Evolutionary conservation across 495 filamentous ascomycete species (phyloP).

Genomic region (Penicillium crystallinum): DNA sequence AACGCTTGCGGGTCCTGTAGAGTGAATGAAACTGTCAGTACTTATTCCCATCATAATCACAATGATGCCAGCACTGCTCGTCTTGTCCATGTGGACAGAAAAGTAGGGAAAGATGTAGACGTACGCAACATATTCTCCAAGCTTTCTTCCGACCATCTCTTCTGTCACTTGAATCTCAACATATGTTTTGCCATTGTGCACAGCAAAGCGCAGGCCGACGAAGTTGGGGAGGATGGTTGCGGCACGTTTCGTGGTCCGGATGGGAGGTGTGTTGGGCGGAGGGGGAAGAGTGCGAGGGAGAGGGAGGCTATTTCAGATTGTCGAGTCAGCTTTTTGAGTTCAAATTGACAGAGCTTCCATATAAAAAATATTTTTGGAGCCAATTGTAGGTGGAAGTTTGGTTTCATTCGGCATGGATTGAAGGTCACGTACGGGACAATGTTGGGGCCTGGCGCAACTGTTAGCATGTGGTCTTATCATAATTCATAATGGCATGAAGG

Average conservation of each 20-base stretch:
- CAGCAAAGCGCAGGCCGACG: slow-evolving; percentile 85
- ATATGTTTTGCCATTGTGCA: slow-evolving; percentile 95
- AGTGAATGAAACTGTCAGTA: not conserved
- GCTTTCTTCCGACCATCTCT: slow-evolving; percentile 97
- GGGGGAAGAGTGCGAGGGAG: slow-evolving; percentile 42
- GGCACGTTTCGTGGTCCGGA: slow-evolving; percentile 80
- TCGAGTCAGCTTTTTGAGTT: not conserved
- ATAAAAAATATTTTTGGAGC: not conserved
- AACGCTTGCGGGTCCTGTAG: slow-evolving; percentile 77
- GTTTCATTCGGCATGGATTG: not conserved
- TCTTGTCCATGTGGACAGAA: not conserved
- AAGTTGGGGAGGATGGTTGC: slow-evolving; percentile 96
- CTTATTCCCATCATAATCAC: not conserved
- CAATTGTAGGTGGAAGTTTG: not conserved
- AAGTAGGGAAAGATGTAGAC: slow-evolving; percentile 30
- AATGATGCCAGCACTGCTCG: not conserved
- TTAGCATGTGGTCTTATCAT: slow-evolving; percentile 11
- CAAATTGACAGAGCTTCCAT: not conserved
- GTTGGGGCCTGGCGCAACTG: slow-evolving; percentile 43
- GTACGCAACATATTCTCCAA: slow-evolving; percentile 91
- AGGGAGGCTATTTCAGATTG: slow-evolving; percentile 29
- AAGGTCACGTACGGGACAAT: slow-evolving; percentile 48
- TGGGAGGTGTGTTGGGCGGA: slow-evolving; percentile 61
- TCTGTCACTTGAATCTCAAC: slow-evolving; percentile 84
- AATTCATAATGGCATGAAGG: not conserved